phyloP scores from a whole-genome alignment of 2,329 filamentous ascomycete species.

The Penicillium frequentans region DNA sequence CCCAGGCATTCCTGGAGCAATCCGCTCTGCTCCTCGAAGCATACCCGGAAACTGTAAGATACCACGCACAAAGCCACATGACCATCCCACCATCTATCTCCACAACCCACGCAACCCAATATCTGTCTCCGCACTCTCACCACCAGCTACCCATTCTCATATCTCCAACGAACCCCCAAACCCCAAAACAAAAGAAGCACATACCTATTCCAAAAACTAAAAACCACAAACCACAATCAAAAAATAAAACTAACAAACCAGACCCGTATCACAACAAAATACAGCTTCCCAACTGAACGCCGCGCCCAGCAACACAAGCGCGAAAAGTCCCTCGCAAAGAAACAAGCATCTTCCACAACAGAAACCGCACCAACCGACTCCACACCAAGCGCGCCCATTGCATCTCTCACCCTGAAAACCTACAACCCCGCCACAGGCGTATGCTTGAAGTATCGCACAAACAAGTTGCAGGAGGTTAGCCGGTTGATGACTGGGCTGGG shows the following conservation, averaged over 20 bases:
- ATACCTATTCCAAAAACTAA: neutral
- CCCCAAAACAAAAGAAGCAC: neutral
- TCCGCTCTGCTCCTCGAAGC: constrained; percentile 83
- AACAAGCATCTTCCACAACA: constrained; percentile 21
- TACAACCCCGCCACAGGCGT: constrained; percentile 81
- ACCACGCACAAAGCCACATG: neutral
- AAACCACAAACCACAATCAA: neutral
- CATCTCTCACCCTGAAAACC: constrained; percentile 80
- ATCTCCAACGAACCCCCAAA: neutral
- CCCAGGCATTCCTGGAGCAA: constrained; percentile 89
- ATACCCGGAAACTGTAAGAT: constrained; percentile 73
- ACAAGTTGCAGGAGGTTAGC: constrained; percentile 74
- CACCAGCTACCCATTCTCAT: neutral
- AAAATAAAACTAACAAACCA: constrained; percentile 38
- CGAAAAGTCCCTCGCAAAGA: constrained; percentile 32
- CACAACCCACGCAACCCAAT: neutral
- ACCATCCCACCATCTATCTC: neutral
- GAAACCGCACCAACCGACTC: constrained; percentile 12
- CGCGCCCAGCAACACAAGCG: constrained; percentile 27
- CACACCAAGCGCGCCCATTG: constrained; percentile 61
- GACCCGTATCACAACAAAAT: constrained; percentile 91
- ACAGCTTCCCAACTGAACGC: constrained; percentile 60
- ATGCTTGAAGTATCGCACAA: constrained; percentile 86
- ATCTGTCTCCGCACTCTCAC: neutral
- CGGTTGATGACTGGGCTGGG: constrained; percentile 77